Evolutionary conservation across 768 basidiomycete genomes (phyloP).

Genomic region (Podaxis sp.): DNA sequence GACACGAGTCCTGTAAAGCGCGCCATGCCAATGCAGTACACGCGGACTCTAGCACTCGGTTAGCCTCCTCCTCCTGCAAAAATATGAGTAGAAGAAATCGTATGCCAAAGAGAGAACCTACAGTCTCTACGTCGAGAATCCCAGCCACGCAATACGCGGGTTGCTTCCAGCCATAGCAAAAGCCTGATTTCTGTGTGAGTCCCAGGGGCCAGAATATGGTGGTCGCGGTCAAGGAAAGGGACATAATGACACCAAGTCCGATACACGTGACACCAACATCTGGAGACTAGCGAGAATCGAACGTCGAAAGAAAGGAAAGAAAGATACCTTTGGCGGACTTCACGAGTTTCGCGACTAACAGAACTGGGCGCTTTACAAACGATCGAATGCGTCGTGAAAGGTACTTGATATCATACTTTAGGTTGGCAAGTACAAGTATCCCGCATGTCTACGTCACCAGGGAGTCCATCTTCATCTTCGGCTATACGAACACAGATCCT

Average conservation of each 20-base stretch:
- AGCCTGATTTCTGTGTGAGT: conserved; percentile 37
- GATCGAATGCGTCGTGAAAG: no score
- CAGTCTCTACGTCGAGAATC: conserved; percentile 30
- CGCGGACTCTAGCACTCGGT: not conserved
- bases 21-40: conserved; percentile 22
- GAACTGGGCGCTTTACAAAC: no score
- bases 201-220: conserved; percentile 62
- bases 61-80: not conserved
- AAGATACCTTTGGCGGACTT: no score
- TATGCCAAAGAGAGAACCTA: not conserved
- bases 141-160: conserved; percentile 54
- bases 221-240: conserved; percentile 20
- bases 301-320: no score
- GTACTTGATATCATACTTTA: no score
- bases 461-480: no score
- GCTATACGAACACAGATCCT: no score
- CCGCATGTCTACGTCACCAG: no score
- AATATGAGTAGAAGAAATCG: not conserved
- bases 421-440: no score
- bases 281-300: no score
- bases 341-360: no score
- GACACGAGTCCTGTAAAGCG: conserved; percentile 23
- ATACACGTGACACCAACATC: no score
- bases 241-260: not conserved
- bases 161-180: conserved; percentile 58